Base-by-base conservation (phyloP, 768 basidiomycete species). In the Mycena sanguinolenta region DNA sequence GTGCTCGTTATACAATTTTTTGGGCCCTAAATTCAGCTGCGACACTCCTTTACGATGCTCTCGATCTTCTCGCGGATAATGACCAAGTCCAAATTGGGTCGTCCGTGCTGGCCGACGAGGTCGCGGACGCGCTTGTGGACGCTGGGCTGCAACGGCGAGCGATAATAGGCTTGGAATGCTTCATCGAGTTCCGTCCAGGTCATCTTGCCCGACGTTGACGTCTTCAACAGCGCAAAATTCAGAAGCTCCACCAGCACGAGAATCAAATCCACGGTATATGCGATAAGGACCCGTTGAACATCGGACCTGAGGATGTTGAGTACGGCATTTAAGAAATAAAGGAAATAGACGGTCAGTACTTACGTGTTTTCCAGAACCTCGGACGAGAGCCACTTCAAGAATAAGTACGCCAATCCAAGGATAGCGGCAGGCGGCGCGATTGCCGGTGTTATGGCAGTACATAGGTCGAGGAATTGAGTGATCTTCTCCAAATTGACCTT, bases 181-280 rank as follows among this genome's bases (percentile, higher is more conserved):
- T 60, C 42, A 12, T 28, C 8, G 0, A 60, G 42, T 9, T 44
- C 58, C 12, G 2, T 21, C 58, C 58, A 60, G 5, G 58, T 30
- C 6, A 38, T 27, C 5, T 42, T 17, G 19, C 58, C 58, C 21
- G 19, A 25, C 42, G 14, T 27, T 60, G 44, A 28, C 19, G 42
- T 39, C 42, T 60, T 38, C 34, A 59, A 42, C 10, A 34, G 32
- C 21, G 36, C 44, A 27, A 60, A 30, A 21, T 60, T 21, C 12
- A 60, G 46, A 6, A 60, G 28, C 44, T 60, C 58, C 27, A 32
- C 27, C 36, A 60, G 8, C 17, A 60, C 42, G 14, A 60, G 19
- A 8, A 60, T 60, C 58, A 60, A 60, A 16, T 60, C 58, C 58
- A 60, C 42, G 12, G 19, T 60, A 23, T 60, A 60, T 27, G 58